Percentiles rank a stretch among this genome's conserved stretches.
phyloP scores from a whole-genome alignment of 2,329 filamentous ascomycete genomes.

The Dryadomyces quercus-mongolicae region DNA sequence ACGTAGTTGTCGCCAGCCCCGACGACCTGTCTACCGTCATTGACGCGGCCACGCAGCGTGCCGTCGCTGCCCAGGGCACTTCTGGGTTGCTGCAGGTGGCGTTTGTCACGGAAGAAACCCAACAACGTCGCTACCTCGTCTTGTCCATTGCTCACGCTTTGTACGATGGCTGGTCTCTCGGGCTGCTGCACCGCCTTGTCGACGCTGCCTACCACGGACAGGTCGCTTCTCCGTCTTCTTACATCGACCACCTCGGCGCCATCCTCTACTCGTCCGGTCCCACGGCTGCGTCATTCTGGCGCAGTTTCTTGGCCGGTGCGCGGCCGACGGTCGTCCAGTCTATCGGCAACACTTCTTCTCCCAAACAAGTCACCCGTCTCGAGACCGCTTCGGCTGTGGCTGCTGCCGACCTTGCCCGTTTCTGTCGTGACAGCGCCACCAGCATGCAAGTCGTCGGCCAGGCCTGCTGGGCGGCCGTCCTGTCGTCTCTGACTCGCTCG shows the following conservation, averaged over 20 bases:
- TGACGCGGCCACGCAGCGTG: conserved; percentile 26
- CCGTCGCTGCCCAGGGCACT: conserved; percentile 22
- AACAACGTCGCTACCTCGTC: conserved; percentile 29
- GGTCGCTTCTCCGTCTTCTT: conserved; percentile 11
- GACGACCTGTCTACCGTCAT: too few species aligned
- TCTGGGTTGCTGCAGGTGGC: conserved; percentile 36
- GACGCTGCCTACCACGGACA: conserved; percentile 46
- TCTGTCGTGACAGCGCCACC: conserved; percentile 56
- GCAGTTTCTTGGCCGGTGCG: conserved; percentile 46
- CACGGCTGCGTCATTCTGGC: conserved; percentile 55
- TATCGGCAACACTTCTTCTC: not conserved
- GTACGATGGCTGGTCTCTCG: conserved; percentile 81
- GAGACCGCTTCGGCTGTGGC: conserved; percentile 33
- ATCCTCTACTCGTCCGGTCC: conserved; percentile 31
- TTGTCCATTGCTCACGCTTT: conserved; percentile 76
- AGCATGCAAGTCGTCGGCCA: conserved; percentile 68
- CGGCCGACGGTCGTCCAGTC: conserved; percentile 18
- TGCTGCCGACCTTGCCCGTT: conserved; percentile 30
- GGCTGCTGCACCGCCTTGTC: conserved; percentile 61
- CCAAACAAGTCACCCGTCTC: conserved; percentile 16
- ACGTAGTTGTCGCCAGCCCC: conserved; percentile 22
- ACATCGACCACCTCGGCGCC: conserved; percentile 28
- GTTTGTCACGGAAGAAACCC: conserved; percentile 21
- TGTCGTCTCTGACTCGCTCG: conserved; percentile 48
- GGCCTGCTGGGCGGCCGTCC: conserved; percentile 59